Conservation (phyloP, 192 early-diverging fungal genomes). For the Entomortierella beljakovae region DNA sequence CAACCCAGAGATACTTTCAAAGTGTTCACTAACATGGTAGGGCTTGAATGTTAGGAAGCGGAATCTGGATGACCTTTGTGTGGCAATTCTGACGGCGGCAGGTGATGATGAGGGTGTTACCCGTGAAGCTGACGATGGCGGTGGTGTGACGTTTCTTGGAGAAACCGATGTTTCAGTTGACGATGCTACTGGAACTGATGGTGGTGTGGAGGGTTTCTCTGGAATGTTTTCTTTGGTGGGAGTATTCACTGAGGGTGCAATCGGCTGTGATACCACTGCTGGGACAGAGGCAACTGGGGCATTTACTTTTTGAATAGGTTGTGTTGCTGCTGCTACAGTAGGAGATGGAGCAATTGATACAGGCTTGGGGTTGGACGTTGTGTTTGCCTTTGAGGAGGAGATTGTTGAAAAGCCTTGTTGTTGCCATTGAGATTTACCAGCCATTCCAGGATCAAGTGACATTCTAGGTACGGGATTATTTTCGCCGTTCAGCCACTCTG, state of each 20-base stretch:
- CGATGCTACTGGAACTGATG: not conserved
- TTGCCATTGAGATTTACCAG: conserved; percentile 22
- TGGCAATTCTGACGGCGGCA: conserved; percentile 57
- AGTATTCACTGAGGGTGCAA: not conserved
- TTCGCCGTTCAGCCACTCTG: conserved; percentile 71
- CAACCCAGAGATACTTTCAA: conserved; percentile 69
- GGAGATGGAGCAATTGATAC: not conserved
- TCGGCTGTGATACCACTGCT: not conserved
- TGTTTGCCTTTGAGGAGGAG: not conserved
- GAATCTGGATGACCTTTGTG: conserved; percentile 57
- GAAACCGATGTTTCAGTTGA: not conserved
- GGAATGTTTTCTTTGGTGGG: not conserved
- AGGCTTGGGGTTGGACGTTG: not conserved
- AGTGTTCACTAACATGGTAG: conserved; percentile 72
- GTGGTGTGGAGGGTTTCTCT: not conserved
- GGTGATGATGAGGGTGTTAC: conserved; percentile 46
- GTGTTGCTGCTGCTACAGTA: not conserved
- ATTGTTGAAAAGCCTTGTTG: conserved; percentile 2
- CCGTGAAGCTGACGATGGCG: conserved; percentile 31
- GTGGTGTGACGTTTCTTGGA: not conserved
- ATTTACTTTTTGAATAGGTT: not conserved
- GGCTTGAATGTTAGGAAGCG: conserved; percentile 69
- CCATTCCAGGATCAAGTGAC: conserved; percentile 64
- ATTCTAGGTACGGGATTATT: conserved; percentile 53
- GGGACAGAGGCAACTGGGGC: conserved; percentile 2